A percentile compares a stretch with the other conserved stretches of the same genome.
These are phyloP conservation scores for Coemansia sp. DNA, from an alignment of 192 early-diverging fungal species.

Conservation along the genomic window DNA sequence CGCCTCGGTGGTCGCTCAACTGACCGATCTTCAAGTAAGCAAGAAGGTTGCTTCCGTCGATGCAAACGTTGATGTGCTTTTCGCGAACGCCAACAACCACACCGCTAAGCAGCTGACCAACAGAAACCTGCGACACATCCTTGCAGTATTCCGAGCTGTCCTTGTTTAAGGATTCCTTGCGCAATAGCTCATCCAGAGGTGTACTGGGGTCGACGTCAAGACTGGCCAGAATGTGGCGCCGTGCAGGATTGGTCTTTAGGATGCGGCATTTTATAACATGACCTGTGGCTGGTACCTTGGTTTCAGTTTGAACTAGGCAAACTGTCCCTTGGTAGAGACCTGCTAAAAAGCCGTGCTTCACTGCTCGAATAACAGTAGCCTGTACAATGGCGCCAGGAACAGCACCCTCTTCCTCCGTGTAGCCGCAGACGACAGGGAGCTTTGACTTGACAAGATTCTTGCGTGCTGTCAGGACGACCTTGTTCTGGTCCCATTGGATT, in stretches of 20 bases:
- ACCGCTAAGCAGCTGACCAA: slow-evolving; percentile 59
- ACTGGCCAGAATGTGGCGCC: slow-evolving; percentile 62
- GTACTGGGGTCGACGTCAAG: slow-evolving; percentile 49
- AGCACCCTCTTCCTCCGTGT: slow-evolving; percentile 56
- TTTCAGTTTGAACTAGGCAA: slow-evolving; percentile 63
- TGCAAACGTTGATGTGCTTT: slow-evolving; percentile 57
- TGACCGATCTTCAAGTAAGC: slow-evolving; percentile 63
- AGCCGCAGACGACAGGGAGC: slow-evolving; percentile 65
- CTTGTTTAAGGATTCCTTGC: slow-evolving; percentile 1
- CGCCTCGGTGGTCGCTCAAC: slow-evolving; percentile 65
- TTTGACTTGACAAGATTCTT: slow-evolving; percentile 73
- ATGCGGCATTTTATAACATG: slow-evolving; percentile 80
- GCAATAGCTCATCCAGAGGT: slow-evolving; percentile 41
- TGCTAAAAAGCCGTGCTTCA: slow-evolving; percentile 71
- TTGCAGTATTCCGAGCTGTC: slow-evolving; percentile 18
- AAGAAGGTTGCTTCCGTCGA: slow-evolving; percentile 61
- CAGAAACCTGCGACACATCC: slow-evolving; percentile 35
- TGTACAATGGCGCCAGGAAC: slow-evolving; percentile 62
- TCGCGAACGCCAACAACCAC: slow-evolving; percentile 59
- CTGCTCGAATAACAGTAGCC: slow-evolving; percentile 33
- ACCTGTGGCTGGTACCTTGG: slow-evolving; percentile 63
- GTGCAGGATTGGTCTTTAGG: slow-evolving; percentile 57
- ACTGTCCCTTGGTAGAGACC: slow-evolving; percentile 76
- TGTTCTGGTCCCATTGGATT: slow-evolving; percentile 58
- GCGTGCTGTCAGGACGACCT: slow-evolving; percentile 75